phyloP scores from a whole-genome alignment of 1,284 basidiomycete genomes.

The Vanrija sp. region DNA sequence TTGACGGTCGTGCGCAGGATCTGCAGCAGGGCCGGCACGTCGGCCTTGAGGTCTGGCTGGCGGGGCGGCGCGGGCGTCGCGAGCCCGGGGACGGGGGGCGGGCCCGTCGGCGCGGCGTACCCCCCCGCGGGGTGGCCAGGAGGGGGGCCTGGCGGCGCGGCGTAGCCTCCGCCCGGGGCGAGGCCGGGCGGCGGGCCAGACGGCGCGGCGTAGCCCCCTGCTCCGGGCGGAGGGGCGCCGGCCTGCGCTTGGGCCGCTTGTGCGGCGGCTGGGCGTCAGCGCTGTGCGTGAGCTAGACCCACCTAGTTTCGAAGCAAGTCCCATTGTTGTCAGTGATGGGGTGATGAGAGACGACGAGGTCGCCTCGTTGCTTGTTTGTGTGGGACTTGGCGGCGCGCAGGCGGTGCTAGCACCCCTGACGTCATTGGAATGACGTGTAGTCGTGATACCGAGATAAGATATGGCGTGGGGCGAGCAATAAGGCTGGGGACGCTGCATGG shows the following conservation, averaged over 20 bases:
- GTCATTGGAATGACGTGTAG: too few relatives aligned
- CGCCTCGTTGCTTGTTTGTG: too few relatives aligned
- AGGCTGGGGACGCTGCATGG: too few relatives aligned
- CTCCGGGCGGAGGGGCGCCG: background rate
- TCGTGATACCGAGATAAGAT: too few relatives aligned
- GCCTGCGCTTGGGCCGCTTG: background rate
- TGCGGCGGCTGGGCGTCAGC: background rate
- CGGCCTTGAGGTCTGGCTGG: background rate
- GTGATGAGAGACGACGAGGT: too few relatives aligned
- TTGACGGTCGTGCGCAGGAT: background rate
- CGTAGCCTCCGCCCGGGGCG: background rate
- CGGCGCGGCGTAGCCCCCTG: background rate
- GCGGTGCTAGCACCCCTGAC: too few relatives aligned
- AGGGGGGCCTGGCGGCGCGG: background rate
- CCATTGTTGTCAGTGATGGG: background rate
- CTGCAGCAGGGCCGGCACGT: background rate
- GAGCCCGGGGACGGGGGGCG: too few relatives aligned
- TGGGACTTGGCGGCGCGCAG: too few relatives aligned
- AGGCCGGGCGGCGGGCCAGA: background rate
- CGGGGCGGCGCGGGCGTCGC: too few relatives aligned
- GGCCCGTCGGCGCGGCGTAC: background rate
- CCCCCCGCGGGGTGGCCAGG: too few relatives aligned
- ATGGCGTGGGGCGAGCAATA: too few relatives aligned
- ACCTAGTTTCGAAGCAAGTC: conserved; percentile 1
- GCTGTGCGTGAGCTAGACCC: background rate